Evolutionary conservation across 441 rosid genomes (phyloP), one percentile per base, ranked within the genome.

Genomic region (Populus tomentosa): DNA sequence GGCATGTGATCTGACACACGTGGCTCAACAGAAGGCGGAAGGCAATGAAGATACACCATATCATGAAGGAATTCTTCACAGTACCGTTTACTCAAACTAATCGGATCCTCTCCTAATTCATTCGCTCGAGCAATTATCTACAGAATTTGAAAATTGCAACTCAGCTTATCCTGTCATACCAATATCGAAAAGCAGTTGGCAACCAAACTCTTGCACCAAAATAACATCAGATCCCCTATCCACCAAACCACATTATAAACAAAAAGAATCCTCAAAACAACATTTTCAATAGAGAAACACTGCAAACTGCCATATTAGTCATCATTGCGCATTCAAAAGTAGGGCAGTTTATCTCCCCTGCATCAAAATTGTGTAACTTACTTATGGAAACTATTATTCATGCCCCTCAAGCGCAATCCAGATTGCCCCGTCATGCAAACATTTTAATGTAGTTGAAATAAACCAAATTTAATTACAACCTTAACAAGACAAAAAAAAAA

Each of bases 1-100:
- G 95, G 89, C 86, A 93, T 89, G 83, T 95, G 98, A 85, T 91
- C 92, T 0, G 98, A 95, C 53, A 93, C 98, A 3, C 94, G 87
- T 10, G 98, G 98, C 71, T 95, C 92, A 32, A 87, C 84, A 69
- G 92, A 90, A 78, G 98, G 98, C 28, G 89, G 84, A 75, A 95
- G 74, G 87, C 98, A 95, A 63, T 87, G 89, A 78, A 95, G 98
- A 81, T 80, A 81, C 61, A 77, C 79, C 97, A 95, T 93, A 81
- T 95, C 98, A 53, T 74, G 83, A 75, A 81, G 82, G 82, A 95
- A 95, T 76, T 95, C 98, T 56, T 92, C 87, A 76, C 97, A 95
- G 87, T 85, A 95, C 1, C 90, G 89, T 75, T 84, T 88, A 75
- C 97, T 94, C 80, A 93, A 91, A 83, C 87, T 81, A 69, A 94